Evolutionary conservation across 2,329 filamentous ascomycete genomes (phyloP).

Genomic region (Beauveria rudraprayagi): DNA sequence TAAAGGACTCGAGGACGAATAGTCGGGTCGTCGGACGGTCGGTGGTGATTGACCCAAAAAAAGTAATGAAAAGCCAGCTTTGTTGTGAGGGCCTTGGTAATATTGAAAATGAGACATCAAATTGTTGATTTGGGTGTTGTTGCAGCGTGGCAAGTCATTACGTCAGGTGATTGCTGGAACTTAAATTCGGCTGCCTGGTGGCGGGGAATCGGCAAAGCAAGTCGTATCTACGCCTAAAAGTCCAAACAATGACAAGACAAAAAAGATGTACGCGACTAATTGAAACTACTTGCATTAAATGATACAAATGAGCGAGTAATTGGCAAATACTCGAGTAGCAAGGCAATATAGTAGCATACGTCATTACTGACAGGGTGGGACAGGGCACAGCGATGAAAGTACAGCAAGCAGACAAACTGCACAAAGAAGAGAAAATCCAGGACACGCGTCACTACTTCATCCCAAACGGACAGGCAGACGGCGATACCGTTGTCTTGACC

Average conservation of each 20-base stretch:
- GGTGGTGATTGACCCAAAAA: too few relatives aligned
- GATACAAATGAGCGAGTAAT: too few relatives aligned
- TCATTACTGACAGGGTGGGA: too few relatives aligned
- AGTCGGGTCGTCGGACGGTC: too few relatives aligned
- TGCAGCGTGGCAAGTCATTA: constrained; percentile 7
- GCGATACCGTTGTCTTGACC: constrained; percentile 23
- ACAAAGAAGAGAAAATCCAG: too few relatives aligned
- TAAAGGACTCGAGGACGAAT: too few relatives aligned
- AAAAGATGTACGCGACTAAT: neutral
- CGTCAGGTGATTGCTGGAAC: constrained; percentile 9
- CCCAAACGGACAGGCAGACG: constrained; percentile 36
- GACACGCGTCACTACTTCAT: neutral
- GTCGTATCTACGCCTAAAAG: too few relatives aligned
- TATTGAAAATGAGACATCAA: neutral
- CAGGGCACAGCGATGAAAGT: too few relatives aligned
- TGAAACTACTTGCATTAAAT: neutral
- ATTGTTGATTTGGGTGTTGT: constrained; percentile 16
- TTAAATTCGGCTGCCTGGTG: neutral
- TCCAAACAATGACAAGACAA: too few relatives aligned
- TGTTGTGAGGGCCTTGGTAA: neutral
- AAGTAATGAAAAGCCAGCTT: too few relatives aligned
- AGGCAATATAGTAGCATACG: neutral
- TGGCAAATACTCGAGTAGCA: too few relatives aligned
- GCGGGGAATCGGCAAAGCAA: neutral
- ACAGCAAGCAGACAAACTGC: too few relatives aligned